Evolutionary conservation across 169 alveolate species (phyloP).

Genomic region (Plasmodium gallinaceum): DNA sequence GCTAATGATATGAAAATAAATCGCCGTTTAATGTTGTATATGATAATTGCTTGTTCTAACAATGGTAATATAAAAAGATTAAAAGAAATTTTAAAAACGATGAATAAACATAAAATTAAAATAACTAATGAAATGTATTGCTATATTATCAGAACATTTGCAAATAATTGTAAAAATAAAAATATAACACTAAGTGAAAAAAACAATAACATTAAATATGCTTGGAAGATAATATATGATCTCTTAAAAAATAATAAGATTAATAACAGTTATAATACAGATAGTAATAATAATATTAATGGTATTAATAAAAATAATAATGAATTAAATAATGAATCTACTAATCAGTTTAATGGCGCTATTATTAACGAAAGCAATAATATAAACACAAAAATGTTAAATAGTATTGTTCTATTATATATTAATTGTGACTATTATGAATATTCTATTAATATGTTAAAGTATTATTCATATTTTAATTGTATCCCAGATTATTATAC

Average conservation of each 20-base stretch:
- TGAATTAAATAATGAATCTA: not conserved
- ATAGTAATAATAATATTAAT: not conserved
- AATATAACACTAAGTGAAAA: conserved; percentile 68
- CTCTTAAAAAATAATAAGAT: conserved; percentile 36
- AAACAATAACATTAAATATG: conserved; percentile 77
- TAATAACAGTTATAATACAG: not conserved
- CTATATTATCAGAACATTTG: conserved; percentile 78
- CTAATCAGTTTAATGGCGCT: not conserved
- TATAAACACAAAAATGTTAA: conserved; percentile 71
- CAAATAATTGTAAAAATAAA: conserved; percentile 71
- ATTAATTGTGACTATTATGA: conserved; percentile 85
- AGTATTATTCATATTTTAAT: conserved; percentile 80
- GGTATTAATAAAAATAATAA: not conserved
- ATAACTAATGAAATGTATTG: conserved; percentile 73
- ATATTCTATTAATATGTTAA: conserved; percentile 87
- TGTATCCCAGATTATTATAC: conserved; percentile 76
- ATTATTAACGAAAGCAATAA: not conserved
- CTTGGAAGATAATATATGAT: conserved; percentile 85
- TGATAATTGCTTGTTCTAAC: conserved; percentile 81
- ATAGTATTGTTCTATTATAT: conserved; percentile 86
- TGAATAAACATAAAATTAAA: conserved; percentile 62
- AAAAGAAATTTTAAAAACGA: conserved; percentile 80
- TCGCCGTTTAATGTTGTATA: conserved; percentile 52
- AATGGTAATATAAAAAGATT: conserved; percentile 81
- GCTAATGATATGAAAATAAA: conserved; percentile 85